phyloP scores from a whole-genome alignment of 371 early-diverging fungal genomes.

The Rhizopus delemar region DNA sequence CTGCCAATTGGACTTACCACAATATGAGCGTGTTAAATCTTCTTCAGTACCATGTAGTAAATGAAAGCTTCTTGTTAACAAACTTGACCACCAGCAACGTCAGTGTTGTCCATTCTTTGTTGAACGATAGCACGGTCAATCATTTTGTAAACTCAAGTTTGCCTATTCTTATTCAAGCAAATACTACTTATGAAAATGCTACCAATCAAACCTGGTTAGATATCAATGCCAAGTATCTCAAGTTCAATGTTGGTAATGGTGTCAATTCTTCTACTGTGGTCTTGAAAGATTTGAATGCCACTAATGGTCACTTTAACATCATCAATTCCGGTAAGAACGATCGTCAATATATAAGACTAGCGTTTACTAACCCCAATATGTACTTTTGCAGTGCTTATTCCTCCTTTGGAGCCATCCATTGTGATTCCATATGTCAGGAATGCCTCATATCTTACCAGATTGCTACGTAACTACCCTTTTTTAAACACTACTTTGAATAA shows the following conservation, averaged over 20 bases:
- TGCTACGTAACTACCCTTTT: conserved; percentile 13
- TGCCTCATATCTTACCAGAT: conserved; percentile 9
- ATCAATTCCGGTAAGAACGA: conserved; percentile 9
- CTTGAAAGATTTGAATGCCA: conserved; percentile 32
- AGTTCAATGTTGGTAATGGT: conserved; percentile 36
- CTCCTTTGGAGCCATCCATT: conserved; percentile 28
- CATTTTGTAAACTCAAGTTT: conserved; percentile 20
- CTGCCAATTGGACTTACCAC: conserved; percentile 18
- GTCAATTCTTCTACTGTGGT: conserved; percentile 18
- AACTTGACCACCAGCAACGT: conserved; percentile 13
- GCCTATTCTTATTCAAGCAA: conserved; percentile 32
- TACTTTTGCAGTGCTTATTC: conserved; percentile 42
- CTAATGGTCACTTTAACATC: conserved; percentile 41
- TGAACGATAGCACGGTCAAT: conserved; percentile 29
- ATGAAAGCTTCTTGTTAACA: conserved; percentile 25
- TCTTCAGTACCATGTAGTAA: conserved; percentile 36
- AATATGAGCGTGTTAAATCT: conserved; percentile 32
- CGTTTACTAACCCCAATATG: conserved; percentile 9
- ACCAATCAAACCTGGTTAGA: conserved; percentile 18
- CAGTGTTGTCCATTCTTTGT: conserved; percentile 24
- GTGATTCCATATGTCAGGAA: conserved; percentile 21
- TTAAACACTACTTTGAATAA: conserved; percentile 21
- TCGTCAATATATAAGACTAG: conserved; percentile 5
- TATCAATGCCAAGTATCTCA: conserved; percentile 8
- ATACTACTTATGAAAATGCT: conserved; percentile 17